Percentiles rank a stretch among this genome's conserved stretches.
phyloP scores from a whole-genome alignment of 108 stramenopile species.

The Nitzschia putrida region DNA sequence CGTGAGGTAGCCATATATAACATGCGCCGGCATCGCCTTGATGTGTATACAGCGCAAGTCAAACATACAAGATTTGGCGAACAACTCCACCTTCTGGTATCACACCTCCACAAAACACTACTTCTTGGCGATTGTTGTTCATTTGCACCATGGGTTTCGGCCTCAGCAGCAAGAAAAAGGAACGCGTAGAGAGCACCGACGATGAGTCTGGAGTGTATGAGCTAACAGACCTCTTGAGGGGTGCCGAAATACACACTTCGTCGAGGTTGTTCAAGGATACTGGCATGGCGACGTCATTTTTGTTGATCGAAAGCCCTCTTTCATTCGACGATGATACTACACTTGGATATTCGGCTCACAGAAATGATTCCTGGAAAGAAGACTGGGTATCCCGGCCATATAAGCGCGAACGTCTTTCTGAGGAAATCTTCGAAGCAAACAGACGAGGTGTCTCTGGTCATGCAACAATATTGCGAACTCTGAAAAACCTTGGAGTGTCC shows the following conservation, averaged over 20 bases:
- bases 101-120: too few relatives aligned
- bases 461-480: conserved; percentile 10
- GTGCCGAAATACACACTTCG: conserved; percentile 1
- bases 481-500: conserved; percentile 22
- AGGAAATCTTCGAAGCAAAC: conserved; percentile 25
- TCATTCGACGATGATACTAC: not conserved
- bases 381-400: conserved; percentile 17
- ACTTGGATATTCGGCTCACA: not conserved
- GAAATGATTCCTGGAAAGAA: conserved; percentile 9
- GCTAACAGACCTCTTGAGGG: not conserved
- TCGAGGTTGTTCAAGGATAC: not conserved
- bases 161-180: not conserved
- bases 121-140: too few relatives aligned
- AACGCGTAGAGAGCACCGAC: not conserved
- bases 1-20: too few relatives aligned
- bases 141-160: not conserved
- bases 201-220: conserved; percentile 14
- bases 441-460: conserved; percentile 11
- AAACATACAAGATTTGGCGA: too few relatives aligned
- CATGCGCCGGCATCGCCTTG: too few relatives aligned
- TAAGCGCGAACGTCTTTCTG: conserved; percentile 16
- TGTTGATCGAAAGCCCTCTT: conserved; percentile 6
- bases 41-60: too few relatives aligned
- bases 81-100: too few relatives aligned
- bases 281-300: conserved; percentile 9